Percentiles rank a stretch among this genome's conserved stretches.
Evolutionary conservation across 192 early-diverging fungal species (phyloP).

Genomic region (Entophlyctis luteolus): DNA sequence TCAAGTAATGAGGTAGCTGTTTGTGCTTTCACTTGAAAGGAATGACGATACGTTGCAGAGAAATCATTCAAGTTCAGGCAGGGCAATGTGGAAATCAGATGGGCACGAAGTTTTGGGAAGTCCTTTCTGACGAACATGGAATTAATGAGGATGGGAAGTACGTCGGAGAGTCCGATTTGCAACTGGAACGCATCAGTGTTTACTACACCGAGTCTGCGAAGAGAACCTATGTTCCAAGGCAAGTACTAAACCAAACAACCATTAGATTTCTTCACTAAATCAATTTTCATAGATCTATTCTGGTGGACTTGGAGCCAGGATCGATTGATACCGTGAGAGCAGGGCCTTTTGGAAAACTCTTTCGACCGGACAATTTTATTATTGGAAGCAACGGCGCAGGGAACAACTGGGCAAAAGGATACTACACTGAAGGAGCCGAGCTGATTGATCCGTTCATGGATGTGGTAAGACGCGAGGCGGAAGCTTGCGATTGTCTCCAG

Average conservation of each 20-base stretch:
- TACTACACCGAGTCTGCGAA: constrained; percentile 91
- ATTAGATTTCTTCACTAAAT: neutral
- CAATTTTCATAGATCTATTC: constrained; percentile 51
- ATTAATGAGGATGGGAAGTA: constrained; percentile 80
- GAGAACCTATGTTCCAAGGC: constrained; percentile 56
- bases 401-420: constrained; percentile 99
- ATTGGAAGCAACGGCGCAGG: constrained; percentile 94
- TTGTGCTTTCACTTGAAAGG: too few species aligned
- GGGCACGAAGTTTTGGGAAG: constrained; percentile 93
- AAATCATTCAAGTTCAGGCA: constrained; percentile 93
- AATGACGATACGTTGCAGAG: too few species aligned
- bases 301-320: constrained; percentile 96
- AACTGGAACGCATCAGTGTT: constrained; percentile 95
- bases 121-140: constrained; percentile 86
- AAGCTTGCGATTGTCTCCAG: constrained; percentile 92
- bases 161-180: constrained; percentile 78
- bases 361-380: constrained; percentile 96
- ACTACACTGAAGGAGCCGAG: constrained; percentile 99
- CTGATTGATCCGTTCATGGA: constrained; percentile 93
- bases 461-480: constrained; percentile 93
- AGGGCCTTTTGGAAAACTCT: constrained; percentile 78
- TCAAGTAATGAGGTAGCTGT: too few species aligned
- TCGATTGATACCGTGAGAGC: constrained; percentile 87
- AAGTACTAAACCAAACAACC: neutral
- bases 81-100: constrained; percentile 90